Base-by-base conservation (phyloP, 306 rosid genomes). In the Lathyrus sativus region DNA sequence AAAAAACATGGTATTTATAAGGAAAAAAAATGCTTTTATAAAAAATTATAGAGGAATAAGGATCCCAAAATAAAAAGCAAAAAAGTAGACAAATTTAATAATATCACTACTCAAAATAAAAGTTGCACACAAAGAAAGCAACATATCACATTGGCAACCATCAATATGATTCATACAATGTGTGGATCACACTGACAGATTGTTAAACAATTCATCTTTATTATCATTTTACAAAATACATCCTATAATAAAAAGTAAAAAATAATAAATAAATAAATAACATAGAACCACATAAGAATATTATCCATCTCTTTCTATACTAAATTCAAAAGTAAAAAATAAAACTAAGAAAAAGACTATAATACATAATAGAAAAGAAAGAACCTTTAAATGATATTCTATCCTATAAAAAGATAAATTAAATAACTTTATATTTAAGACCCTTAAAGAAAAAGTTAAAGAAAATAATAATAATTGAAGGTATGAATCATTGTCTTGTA, bases 401-500 rank as follows among this genome's bases (percentile, higher is more conserved):
- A 66, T 54, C 44, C 81, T 63, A 65, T 22, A 13, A 51, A 12
- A 44, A 70, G 67, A 58, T 31, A n/a, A 58, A 58, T 14, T 14
- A 58, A 29, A 60, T 35, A 60, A 35, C 28, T 60, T 59, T 35
- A 33, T 8, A 14, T 33, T 17, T 5, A 59, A 14, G 45, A 14
- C 17, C 50, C 4, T 61, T 29, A 61, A 3, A 39, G 15, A 17
- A 48, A 53, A 53, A 50, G 4, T 3, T 17, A 15, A 53, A 14
- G 39, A 54, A 31, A 19, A 26, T 6, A 46, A n/a, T 6, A 46
- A 14, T 15, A 61, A 51, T 62, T 57, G 45, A 59, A 28, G 39
- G 11, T 62, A 15, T 31, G 35, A 35, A 35, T 79, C 74, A 88
- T 75, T 82, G 96, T 26, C 69, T 74, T 26, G 85, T 83, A 14